Conservation (phyloP, 2,329 filamentous ascomycete species). For the Coleophoma eucalyptorum region DNA sequence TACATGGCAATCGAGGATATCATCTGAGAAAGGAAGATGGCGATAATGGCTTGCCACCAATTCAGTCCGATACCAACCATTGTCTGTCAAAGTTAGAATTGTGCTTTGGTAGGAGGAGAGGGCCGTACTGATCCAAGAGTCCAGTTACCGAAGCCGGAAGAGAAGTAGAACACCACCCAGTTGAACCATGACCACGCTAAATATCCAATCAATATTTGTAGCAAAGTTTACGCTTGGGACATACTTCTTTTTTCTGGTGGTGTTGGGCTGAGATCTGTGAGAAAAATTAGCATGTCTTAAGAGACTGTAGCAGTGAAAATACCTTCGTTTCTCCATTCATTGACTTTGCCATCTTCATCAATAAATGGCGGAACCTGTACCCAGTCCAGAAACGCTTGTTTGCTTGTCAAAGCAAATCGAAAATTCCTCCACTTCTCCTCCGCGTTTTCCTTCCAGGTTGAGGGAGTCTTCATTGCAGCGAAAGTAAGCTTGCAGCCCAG, state of each 20-base stretch:
- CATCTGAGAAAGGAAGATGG: slow-evolving; percentile 34
- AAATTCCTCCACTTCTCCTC: not conserved
- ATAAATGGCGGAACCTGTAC: not conserved
- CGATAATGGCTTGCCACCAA: slow-evolving; percentile 35
- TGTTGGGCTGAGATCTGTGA: not conserved
- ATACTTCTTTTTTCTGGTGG: not conserved
- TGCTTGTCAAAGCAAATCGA: not conserved
- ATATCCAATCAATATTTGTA: not conserved
- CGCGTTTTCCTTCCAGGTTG: not conserved
- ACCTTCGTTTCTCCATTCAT: not conserved
- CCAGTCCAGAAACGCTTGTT: not conserved
- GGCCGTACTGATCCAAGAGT: slow-evolving; percentile 18
- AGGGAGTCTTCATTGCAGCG: not conserved
- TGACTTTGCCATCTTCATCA: not conserved
- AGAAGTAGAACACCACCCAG: slow-evolving; percentile 30
- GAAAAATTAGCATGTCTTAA: not conserved
- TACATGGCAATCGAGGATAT: slow-evolving; percentile 34
- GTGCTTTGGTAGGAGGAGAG: too few species aligned
- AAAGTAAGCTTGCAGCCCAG: not conserved
- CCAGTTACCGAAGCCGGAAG: slow-evolving; percentile 33
- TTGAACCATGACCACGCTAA: slow-evolving; percentile 24
- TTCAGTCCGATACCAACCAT: slow-evolving; percentile 34
- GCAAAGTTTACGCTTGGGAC: not conserved
- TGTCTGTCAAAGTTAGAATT: slow-evolving; percentile 12
- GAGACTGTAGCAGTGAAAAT: not conserved